These are phyloP conservation scores for Pichia heedii DNA, from an alignment of 805 yeast genomes.

Conservation along the genomic window DNA sequence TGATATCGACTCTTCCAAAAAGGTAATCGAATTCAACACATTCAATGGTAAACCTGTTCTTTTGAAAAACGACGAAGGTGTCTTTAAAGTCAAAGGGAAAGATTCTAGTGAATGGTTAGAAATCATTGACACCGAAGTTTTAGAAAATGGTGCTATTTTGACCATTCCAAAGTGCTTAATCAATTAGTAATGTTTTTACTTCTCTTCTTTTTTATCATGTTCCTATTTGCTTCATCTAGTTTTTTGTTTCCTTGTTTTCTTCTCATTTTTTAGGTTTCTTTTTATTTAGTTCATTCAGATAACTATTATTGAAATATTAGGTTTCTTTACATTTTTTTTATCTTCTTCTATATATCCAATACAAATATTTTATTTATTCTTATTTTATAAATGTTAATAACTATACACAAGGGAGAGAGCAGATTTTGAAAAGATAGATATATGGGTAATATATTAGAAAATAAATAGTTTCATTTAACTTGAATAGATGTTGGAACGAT, in stretches of 20 bases:
- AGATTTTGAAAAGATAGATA: too few species aligned
- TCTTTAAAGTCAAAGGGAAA: constrained; percentile 26
- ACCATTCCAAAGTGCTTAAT: constrained; percentile 17
- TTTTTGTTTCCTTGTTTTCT: not conserved
- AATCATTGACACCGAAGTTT: constrained; percentile 28
- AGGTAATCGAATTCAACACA: constrained; percentile 24
- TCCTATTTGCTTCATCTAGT: not conserved
- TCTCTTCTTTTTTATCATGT: not conserved
- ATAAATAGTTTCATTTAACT: constrained; percentile 7
- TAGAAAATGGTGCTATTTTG: constrained; percentile 39
- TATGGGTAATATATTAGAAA: too few species aligned
- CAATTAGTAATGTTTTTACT: not conserved
- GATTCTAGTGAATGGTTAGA: constrained; percentile 29
- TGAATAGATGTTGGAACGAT: constrained; percentile 13
- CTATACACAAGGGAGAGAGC: too few species aligned
- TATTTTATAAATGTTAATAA: too few species aligned
- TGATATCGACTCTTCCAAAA: constrained; percentile 8
- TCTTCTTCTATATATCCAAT: too few species aligned
- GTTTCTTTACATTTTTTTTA: too few species aligned
- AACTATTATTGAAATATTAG: too few species aligned
- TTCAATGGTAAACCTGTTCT: constrained; percentile 29
- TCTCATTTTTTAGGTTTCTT: not conserved
- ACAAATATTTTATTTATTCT: too few species aligned
- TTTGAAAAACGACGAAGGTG: constrained; percentile 29
- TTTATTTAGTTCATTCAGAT: too few species aligned